Percentiles rank a stretch among this genome's conserved stretches.
phyloP scores from a whole-genome alignment of 148 eudicot species.

The Tetragonia tetragonoides region DNA sequence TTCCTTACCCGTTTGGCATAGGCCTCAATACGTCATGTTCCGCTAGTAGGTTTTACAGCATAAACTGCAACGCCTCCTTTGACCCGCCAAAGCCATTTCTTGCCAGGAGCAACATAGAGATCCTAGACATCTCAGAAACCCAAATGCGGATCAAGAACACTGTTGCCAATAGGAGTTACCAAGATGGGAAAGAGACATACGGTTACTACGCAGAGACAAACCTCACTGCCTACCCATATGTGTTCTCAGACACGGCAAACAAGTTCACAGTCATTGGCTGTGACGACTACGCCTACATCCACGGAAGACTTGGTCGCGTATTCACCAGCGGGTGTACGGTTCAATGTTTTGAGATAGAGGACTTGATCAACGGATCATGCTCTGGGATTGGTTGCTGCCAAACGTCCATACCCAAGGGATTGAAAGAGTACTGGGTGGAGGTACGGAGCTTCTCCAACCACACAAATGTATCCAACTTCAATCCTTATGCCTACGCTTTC shows the following conservation, averaged over 20 bases:
- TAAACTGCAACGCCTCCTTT: constrained; percentile 9
- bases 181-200: neutral
- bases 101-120: neutral
- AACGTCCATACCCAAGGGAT: constrained; percentile 15
- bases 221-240: constrained; percentile 23
- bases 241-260: constrained; percentile 34
- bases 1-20: constrained; percentile 21
- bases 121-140: constrained; percentile 25
- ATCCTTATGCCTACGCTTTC: constrained; percentile 50
- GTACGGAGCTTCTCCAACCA: neutral
- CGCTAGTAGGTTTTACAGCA: neutral
- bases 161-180: constrained; percentile 25
- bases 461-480: constrained; percentile 19
- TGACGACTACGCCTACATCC: constrained; percentile 29
- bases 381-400: constrained; percentile 49
- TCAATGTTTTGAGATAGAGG: constrained; percentile 23
- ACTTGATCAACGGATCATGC: constrained; percentile 37
- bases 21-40: constrained; percentile 9
- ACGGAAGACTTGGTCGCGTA: neutral
- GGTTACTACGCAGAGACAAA: no score
- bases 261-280: constrained; percentile 46
- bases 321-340: constrained; percentile 36
- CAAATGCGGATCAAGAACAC: constrained; percentile 26
- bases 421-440: neutral
- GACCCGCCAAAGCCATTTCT: constrained; percentile 1